Percentiles rank a stretch among this genome's conserved stretches.
Evolutionary conservation across 805 yeast species (phyloP).

Genomic region (Barnettozyma wickerhamii): DNA sequence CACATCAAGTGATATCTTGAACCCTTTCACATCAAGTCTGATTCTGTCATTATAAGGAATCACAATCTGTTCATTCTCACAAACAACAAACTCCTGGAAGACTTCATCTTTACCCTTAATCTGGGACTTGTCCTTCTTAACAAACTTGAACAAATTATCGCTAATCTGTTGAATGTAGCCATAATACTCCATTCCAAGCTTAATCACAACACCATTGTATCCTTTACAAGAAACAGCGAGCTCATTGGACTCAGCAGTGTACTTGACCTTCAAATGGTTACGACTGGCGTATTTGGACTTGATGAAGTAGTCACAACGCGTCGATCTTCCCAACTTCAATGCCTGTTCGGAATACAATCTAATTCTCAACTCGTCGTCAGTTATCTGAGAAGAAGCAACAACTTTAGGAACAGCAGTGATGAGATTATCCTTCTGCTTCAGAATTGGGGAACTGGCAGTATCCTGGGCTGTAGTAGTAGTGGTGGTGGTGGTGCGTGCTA

Average conservation of each 20-base stretch:
- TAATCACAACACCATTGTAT: conserved; percentile 70
- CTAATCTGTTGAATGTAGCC: conserved; percentile 23
- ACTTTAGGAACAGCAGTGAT: too few relatives aligned
- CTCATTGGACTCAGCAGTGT: conserved; percentile 33
- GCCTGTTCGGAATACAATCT: conserved; percentile 18
- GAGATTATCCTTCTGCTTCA: background rate
- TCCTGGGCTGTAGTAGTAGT: background rate
- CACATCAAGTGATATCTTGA: conserved; percentile 48
- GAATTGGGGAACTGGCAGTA: background rate
- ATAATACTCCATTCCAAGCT: conserved; percentile 49
- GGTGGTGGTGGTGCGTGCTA: background rate
- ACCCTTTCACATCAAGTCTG: conserved; percentile 68
- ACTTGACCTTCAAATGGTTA: conserved; percentile 52
- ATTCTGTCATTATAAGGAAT: conserved; percentile 63
- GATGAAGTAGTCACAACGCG: conserved; percentile 44
- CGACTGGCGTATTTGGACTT: conserved; percentile 61
- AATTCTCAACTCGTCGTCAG: conserved; percentile 15
- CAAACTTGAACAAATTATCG: conserved; percentile 24
- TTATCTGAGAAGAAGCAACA: too few relatives aligned
- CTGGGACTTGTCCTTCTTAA: conserved; percentile 10
- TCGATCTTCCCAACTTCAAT: conserved; percentile 49
- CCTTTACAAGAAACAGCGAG: conserved; percentile 70
- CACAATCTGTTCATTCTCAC: conserved; percentile 56
- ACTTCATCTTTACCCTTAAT: conserved; percentile 13
- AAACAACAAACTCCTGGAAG: conserved; percentile 42